Conservation (phyloP, 202 grass and related monocot genomes). For the Hordeum pubiflorum region DNA sequence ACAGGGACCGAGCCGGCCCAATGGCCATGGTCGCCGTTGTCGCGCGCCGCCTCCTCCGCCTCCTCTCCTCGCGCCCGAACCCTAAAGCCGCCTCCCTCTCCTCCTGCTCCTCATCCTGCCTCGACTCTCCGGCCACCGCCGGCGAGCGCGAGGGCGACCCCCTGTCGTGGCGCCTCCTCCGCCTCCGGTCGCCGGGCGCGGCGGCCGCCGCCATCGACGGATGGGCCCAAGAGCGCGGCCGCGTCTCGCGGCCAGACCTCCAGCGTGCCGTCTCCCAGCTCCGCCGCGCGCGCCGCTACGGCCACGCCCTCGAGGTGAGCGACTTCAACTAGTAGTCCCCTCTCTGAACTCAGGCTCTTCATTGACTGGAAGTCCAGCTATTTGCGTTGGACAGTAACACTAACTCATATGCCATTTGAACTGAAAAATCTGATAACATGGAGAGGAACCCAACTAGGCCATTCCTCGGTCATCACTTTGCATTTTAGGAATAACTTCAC, state of each 20-base stretch:
- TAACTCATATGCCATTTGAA: not conserved
- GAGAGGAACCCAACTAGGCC: not conserved
- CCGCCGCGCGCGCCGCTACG: slow-evolving; percentile 38
- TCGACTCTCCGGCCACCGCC: not conserved
- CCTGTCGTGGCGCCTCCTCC: slow-evolving; percentile 34
- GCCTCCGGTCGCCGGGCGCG: slow-evolving; percentile 21
- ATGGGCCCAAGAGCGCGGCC: slow-evolving; percentile 30
- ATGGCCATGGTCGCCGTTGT: slow-evolving; percentile 19
- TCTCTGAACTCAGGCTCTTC: not conserved
- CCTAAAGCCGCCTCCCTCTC: slow-evolving; percentile 11
- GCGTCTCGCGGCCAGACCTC: slow-evolving; percentile 34
- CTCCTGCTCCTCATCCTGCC: not conserved
- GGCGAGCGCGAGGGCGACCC: not conserved
- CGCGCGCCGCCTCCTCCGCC: slow-evolving; percentile 1
- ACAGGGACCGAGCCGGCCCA: not conserved
- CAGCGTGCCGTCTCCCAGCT: slow-evolving; percentile 35
- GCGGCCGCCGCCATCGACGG: slow-evolving; percentile 18
- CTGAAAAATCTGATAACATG: not conserved
- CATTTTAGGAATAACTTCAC: not conserved
- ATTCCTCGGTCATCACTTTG: not conserved
- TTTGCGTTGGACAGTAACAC: not conserved
- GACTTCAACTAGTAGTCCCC: not conserved
- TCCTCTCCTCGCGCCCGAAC: slow-evolving; percentile 15
- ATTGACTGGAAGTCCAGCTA: not conserved
- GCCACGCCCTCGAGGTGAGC: slow-evolving; percentile 57